Conservation (phyloP, 106 monocot genomes). For the Chionographis japonica region DNA sequence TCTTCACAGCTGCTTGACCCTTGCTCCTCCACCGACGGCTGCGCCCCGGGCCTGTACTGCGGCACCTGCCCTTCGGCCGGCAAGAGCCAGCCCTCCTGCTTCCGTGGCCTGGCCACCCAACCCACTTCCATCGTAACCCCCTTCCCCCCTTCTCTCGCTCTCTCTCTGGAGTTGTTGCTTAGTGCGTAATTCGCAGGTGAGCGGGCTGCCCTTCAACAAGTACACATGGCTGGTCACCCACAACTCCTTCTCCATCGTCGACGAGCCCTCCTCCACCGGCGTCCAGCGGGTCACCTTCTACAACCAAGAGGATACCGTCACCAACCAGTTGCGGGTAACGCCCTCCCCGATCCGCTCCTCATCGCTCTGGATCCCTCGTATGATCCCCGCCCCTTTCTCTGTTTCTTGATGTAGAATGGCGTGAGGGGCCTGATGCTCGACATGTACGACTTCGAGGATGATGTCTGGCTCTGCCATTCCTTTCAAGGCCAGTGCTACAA, state of each 20-base stretch:
- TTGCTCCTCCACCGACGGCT: constrained; percentile 64
- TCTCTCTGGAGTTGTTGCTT: not conserved
- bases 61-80: constrained; percentile 71
- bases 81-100: constrained; percentile 52
- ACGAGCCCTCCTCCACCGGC: constrained; percentile 80
- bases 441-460: constrained; percentile 89
- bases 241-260: constrained; percentile 86
- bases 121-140: constrained; percentile 53
- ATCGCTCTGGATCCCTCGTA: not conserved
- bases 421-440: constrained; percentile 93
- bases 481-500: constrained; percentile 94
- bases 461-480: constrained; percentile 97
- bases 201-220: constrained; percentile 79
- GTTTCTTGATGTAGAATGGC: constrained; percentile 59
- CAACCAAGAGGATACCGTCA: constrained; percentile 95
- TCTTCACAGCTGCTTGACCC: constrained; percentile 48
- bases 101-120: constrained; percentile 49
- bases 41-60: constrained; percentile 70
- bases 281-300: constrained; percentile 82
- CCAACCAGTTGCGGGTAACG: constrained; percentile 77
- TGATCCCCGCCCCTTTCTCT: not conserved
- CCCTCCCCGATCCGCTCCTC: not conserved
- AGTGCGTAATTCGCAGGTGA: constrained; percentile 34
- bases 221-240: constrained; percentile 98
- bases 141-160: not conserved